Percentiles rank a stretch among this genome's conserved stretches.
phyloP scores from a whole-genome alignment of 169 alveolate species.

The Plasmodium chabaudi region DNA sequence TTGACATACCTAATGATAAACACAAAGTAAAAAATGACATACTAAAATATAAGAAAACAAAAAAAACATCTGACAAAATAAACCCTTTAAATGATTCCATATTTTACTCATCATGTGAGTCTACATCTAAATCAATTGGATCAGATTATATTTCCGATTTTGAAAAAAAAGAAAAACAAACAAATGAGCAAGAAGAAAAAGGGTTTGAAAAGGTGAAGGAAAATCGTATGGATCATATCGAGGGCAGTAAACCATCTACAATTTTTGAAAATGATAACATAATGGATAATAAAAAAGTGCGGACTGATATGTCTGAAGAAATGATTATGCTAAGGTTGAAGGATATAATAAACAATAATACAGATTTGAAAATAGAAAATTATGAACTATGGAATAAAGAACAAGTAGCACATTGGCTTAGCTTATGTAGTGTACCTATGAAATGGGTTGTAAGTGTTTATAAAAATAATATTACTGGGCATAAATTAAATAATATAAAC shows the following conservation, averaged over 20 bases:
- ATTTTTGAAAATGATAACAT: too few species aligned
- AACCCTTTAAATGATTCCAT: too few species aligned
- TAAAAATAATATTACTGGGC: conserved; percentile 50
- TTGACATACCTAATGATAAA: too few species aligned
- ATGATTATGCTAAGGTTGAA: too few species aligned
- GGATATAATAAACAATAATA: too few species aligned
- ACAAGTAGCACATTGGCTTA: conserved; percentile 68
- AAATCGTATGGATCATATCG: not conserved
- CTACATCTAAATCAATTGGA: not conserved
- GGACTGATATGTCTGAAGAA: too few species aligned
- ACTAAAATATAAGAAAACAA: not conserved
- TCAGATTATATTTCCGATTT: not conserved
- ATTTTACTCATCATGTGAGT: conserved; percentile 22
- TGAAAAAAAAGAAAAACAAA: not conserved
- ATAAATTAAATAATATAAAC: conserved; percentile 11
- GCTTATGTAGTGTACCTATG: conserved; percentile 34
- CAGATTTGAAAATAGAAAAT: conserved; percentile 27
- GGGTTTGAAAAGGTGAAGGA: not conserved
- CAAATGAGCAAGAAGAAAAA: not conserved
- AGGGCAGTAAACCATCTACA: too few species aligned
- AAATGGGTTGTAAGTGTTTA: conserved; percentile 37
- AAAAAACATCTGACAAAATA: not conserved
- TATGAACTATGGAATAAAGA: conserved; percentile 34
- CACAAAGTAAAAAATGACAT: not conserved
- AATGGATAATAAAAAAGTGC: too few species aligned